Percentiles rank a stretch among this genome's conserved stretches.
Conservation (phyloP, 805 yeast genomes). For the Ascoidea asiatica region DNA sequence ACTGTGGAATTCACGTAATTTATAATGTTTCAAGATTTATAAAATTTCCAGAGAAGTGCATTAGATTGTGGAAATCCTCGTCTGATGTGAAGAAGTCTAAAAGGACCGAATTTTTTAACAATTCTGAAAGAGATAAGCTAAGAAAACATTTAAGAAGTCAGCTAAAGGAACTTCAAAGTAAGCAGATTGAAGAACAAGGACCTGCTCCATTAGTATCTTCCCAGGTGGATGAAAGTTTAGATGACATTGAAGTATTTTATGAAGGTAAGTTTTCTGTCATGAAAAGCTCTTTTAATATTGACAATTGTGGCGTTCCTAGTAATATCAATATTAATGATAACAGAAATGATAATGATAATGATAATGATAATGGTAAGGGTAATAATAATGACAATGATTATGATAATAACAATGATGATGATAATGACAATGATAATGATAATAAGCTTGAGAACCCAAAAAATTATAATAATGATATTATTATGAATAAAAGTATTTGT, state of each 20-base stretch:
- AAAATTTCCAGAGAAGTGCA: conserved; percentile 31
- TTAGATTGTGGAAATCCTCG: conserved; percentile 29
- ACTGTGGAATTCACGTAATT: conserved; percentile 89
- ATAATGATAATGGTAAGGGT: background rate
- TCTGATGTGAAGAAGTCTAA: conserved; percentile 10
- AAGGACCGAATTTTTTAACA: conserved; percentile 12
- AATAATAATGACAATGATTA: background rate
- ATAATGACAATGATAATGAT: background rate
- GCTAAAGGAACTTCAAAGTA: conserved; percentile 11
- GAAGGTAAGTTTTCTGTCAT: background rate
- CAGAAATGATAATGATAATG: background rate
- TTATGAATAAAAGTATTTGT: background rate
- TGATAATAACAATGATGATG: background rate
- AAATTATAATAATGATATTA: background rate
- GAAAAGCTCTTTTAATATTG: background rate
- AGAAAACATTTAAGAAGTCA: conserved; percentile 13
- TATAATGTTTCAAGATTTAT: conserved; percentile 54
- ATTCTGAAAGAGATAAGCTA: conserved; percentile 16
- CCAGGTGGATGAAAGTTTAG: conserved; percentile 9
- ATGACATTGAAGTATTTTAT: conserved; percentile 11
- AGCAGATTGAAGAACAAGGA: conserved; percentile 7
- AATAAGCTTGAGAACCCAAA: background rate
- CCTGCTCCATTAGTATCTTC: conserved; percentile 8
- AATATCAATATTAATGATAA: background rate
- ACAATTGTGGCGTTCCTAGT: background rate